phyloP scores from a whole-genome alignment of 208 protist genomes.

The Naegleria gruberi region DNA sequence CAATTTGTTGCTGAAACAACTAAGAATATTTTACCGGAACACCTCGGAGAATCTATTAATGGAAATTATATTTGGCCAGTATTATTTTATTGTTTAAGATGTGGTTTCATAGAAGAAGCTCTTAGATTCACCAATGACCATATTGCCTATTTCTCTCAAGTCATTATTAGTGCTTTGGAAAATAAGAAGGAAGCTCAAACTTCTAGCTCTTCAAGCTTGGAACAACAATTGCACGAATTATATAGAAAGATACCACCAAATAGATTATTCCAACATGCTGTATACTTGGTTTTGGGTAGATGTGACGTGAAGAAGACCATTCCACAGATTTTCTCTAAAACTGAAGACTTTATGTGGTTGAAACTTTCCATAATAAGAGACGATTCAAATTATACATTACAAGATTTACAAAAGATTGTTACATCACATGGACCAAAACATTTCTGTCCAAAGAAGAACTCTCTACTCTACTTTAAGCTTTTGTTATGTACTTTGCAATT shows the following conservation, averaged over 20 bases:
- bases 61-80: background rate
- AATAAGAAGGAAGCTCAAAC: too few species aligned
- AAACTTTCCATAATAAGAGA: background rate
- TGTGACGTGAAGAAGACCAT: background rate
- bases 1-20: background rate
- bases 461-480: background rate
- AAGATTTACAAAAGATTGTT: background rate
- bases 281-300: slow-evolving; percentile 5
- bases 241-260: background rate
- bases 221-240: background rate
- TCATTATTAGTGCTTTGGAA: background rate
- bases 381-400: background rate
- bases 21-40: background rate
- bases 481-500: slow-evolving; percentile 6
- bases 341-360: slow-evolving; percentile 17
- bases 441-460: background rate
- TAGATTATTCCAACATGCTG: background rate
- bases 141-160: too few species aligned
- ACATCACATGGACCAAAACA: background rate
- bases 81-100: slow-evolving; percentile 10
- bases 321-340: background rate
- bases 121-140: background rate
- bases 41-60: background rate
- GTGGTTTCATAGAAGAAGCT: slow-evolving; percentile 3
- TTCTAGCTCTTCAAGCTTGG: too few species aligned